Conservation (phyloP, 2,329 filamentous ascomycete genomes). For the Sporothrix dimorphospora region DNA sequence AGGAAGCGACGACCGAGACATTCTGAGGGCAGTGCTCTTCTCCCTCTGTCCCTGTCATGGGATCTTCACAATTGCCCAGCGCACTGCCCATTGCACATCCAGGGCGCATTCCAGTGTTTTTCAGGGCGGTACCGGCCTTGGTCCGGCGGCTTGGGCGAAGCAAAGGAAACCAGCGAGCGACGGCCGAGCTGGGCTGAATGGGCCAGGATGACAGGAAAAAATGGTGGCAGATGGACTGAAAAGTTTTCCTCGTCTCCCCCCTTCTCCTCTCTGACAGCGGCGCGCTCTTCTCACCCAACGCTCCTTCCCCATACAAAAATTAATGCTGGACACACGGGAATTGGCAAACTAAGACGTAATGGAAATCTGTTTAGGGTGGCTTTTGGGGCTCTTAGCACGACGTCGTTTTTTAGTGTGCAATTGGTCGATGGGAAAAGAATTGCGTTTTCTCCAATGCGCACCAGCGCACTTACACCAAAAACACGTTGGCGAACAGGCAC, state of each 20-base stretch:
- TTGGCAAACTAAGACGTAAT: constrained; percentile 38
- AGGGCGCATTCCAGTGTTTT: not conserved
- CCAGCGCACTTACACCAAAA: not conserved
- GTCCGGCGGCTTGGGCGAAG: not conserved
- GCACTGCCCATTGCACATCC: constrained; percentile 13
- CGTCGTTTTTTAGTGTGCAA: constrained; percentile 11
- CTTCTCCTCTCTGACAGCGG: not conserved
- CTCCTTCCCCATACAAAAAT: constrained; percentile 1
- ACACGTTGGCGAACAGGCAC: not conserved
- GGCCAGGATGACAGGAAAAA: not conserved
- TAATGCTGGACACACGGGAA: constrained; percentile 23
- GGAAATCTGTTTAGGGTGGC: constrained; percentile 24
- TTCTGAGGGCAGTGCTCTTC: not conserved
- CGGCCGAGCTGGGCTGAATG: not conserved
- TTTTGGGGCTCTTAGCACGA: not conserved
- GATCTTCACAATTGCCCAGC: constrained; percentile 7
- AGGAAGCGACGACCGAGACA: not conserved
- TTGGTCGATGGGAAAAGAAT: constrained; percentile 1
- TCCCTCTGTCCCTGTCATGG: not conserved
- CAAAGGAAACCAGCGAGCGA: not conserved
- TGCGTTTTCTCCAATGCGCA: not conserved
- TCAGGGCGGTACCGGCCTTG: constrained; percentile 23
- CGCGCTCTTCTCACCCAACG: not conserved
- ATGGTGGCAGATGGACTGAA: constrained; percentile 3
- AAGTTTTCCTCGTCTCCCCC: constrained; percentile 13